phyloP scores from a whole-genome alignment of 495 filamentous ascomycete species.

The Talaromyces wortmannii region DNA sequence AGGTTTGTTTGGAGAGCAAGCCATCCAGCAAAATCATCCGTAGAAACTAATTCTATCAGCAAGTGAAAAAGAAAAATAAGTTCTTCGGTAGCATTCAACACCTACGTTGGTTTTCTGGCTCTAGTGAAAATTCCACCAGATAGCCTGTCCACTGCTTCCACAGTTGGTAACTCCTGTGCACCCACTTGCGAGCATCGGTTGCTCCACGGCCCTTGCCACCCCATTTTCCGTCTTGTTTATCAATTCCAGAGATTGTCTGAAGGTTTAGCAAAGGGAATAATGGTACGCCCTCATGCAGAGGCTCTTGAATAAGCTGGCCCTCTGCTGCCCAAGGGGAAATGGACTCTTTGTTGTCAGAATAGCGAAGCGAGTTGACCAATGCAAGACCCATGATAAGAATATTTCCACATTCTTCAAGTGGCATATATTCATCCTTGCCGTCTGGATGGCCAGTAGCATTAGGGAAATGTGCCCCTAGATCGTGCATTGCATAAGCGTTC shows the following conservation, averaged over 20 bases:
- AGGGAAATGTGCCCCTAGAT: constrained; percentile 82
- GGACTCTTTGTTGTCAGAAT: constrained; percentile 52
- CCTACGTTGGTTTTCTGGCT: constrained; percentile 75
- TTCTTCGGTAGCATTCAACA: neutral
- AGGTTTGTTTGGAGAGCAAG: constrained; percentile 89
- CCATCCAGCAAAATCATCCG: constrained; percentile 95
- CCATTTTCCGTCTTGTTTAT: constrained; percentile 45
- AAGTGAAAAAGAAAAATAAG: neutral
- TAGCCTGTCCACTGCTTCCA: constrained; percentile 95
- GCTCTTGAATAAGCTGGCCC: constrained; percentile 13
- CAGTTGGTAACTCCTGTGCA: constrained; percentile 61
- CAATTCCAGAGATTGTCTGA: constrained; percentile 35
- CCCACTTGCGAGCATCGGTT: constrained; percentile 48
- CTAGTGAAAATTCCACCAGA: constrained; percentile 77
- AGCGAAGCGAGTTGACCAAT: constrained; percentile 71
- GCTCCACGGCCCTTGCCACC: constrained; percentile 41
- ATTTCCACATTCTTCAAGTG: constrained; percentile 92
- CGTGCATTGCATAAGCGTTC: constrained; percentile 87
- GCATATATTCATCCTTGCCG: constrained; percentile 92
- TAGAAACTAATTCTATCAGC: constrained; percentile 47
- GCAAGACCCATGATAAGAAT: constrained; percentile 94
- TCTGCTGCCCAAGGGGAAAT: constrained; percentile 42
- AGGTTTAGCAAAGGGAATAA: constrained; percentile 36
- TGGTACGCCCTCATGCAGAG: constrained; percentile 13
- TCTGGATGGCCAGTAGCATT: constrained; percentile 88